A percentile compares a stretch with the other conserved stretches of the same genome.
These are phyloP conservation scores for Cyclotella sp. DNA, from an alignment of 108 stramenopile species.

Conservation along the genomic window DNA sequence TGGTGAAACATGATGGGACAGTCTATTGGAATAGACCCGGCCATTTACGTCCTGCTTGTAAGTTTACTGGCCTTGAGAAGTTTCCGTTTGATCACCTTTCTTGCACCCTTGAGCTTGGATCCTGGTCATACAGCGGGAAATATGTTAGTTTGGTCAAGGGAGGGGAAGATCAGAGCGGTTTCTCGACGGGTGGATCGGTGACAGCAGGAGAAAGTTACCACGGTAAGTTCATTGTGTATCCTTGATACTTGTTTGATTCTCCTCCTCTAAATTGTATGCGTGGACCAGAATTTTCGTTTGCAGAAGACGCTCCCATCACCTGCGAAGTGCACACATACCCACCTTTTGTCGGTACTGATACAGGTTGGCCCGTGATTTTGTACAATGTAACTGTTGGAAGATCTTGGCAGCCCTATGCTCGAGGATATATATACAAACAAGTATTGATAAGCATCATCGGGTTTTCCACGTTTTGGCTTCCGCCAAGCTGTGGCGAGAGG, in stretches of 20 bases:
- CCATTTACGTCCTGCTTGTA: slow-evolving; percentile 43
- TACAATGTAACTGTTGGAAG: slow-evolving; percentile 39
- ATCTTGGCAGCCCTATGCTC: slow-evolving; percentile 55
- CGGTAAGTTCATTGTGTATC: background rate
- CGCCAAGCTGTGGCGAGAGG: slow-evolving; percentile 51
- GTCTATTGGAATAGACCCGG: slow-evolving; percentile 55
- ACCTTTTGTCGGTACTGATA: slow-evolving; percentile 37
- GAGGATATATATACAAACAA: slow-evolving; percentile 43
- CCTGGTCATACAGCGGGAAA: slow-evolving; percentile 41
- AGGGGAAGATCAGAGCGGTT: slow-evolving; percentile 25
- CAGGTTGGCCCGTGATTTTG: slow-evolving; percentile 55
- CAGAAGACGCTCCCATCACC: slow-evolving; percentile 14
- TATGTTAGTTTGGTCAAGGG: slow-evolving; percentile 32
- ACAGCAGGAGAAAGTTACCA: slow-evolving; percentile 46
- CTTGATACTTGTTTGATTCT: background rate
- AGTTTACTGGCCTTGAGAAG: slow-evolving; percentile 42
- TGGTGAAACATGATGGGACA: slow-evolving; percentile 28
- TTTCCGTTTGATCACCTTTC: slow-evolving; percentile 52
- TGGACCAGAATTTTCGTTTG: slow-evolving; percentile 31
- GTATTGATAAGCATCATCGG: slow-evolving; percentile 44
- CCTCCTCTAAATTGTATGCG: background rate
- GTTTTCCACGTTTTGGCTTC: slow-evolving; percentile 55
- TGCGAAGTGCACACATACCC: slow-evolving; percentile 30
- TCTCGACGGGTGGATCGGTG: slow-evolving; percentile 29
- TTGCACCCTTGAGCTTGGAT: slow-evolving; percentile 50